Base-by-base conservation (phyloP, 2,329 filamentous ascomycete species). In the Alternaria dauci region DNA sequence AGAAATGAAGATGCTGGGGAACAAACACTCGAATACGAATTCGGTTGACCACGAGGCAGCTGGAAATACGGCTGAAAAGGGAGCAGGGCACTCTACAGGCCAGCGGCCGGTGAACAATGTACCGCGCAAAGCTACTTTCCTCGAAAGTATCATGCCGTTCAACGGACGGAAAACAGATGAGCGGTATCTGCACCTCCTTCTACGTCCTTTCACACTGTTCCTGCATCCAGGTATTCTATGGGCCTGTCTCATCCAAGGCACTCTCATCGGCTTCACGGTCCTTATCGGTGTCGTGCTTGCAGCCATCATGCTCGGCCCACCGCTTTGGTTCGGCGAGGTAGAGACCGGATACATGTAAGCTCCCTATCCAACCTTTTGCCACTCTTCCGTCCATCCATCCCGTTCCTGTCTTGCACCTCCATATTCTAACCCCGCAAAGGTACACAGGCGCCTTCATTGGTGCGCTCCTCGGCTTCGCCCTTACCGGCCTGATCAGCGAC, bases 181-280 rank as follows among this genome's bases (percentile, higher is more conserved):
- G 63, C 83, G 80, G 48, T 94, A 94, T 79, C 83, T 85, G 70
- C 86, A 85, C 65, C 82, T 90, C 30, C 78, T 89, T 14, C 76
- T 90, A 14, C 87, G 94, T 26, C 68, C 66, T 16, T 60, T 63
- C 84, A 83, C 25, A 84, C 83, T 59, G 18, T 55, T 44, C 43
- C 32, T 51, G 4, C 43, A 58, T 47, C 60, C 54, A 39, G 50
- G 51, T 8, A 38, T 44, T 18, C 57, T 58, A 26, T 59, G 71
- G 72, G 85, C 85, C 16, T 88, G 86, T 71, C 83, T 97, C 4
- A 92, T 94, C 51, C 94, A 97, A 83, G 94, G 94, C 16, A 88
- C 91, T 5, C 87, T 97, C 73, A 97, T 97, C 72, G 94, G 94
- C 66, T 98, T 94, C 94, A 96, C 94, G 1, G 92, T 97, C 16